phyloP scores from a whole-genome alignment of 1,284 basidiomycete species.

The Ceratobasidium sp. region DNA sequence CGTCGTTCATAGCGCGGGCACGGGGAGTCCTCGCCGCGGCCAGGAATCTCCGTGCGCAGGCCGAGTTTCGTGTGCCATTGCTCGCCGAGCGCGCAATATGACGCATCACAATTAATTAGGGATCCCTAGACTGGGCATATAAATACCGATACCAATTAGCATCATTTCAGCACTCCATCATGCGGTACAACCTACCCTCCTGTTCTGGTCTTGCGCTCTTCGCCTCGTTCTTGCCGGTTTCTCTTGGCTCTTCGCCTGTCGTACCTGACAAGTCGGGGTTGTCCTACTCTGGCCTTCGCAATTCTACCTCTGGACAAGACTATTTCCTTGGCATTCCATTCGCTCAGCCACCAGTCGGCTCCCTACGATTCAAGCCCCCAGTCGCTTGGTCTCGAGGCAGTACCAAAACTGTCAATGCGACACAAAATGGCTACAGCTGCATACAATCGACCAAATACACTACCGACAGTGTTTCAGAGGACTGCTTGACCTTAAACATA shows the following conservation, averaged over 20 bases:
- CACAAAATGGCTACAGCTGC: constrained; percentile 3
- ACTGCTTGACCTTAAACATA: constrained; percentile 44
- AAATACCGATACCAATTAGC: too few species aligned
- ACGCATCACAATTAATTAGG: too few species aligned
- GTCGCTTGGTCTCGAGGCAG: constrained; percentile 10
- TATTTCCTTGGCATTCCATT: constrained; percentile 47
- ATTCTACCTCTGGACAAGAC: constrained; percentile 35
- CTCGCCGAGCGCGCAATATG: too few species aligned
- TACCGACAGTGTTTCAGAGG: constrained; percentile 26
- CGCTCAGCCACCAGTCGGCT: constrained; percentile 42
- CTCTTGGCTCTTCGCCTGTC: background rate
- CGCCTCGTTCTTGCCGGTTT: too few species aligned
- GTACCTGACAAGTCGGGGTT: constrained; percentile 4
- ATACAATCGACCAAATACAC: background rate
- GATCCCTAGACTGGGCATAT: too few species aligned
- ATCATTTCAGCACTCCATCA: too few species aligned
- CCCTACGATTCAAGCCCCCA: constrained; percentile 33
- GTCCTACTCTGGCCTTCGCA: constrained; percentile 34
- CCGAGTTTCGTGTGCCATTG: too few species aligned
- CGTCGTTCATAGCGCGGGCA: too few species aligned
- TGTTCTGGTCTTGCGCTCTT: too few species aligned
- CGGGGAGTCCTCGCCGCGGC: too few species aligned
- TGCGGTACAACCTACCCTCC: too few species aligned
- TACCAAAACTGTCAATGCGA: background rate
- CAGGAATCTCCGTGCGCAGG: too few species aligned